Evolutionary conservation across 495 filamentous ascomycete species (phyloP).

Genomic region (Tuber aestivum): DNA sequence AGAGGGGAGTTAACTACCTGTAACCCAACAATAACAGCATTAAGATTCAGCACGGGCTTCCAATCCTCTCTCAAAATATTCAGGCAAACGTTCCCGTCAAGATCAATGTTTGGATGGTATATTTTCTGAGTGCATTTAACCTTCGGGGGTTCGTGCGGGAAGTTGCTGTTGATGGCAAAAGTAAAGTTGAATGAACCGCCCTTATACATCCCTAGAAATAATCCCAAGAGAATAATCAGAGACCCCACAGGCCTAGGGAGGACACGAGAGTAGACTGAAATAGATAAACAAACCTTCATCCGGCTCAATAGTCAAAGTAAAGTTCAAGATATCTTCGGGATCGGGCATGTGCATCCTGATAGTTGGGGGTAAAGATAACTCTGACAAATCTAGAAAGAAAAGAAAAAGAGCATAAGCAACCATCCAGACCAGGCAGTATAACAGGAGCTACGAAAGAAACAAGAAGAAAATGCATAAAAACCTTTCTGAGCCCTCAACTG

Average conservation of each 20-base stretch:
- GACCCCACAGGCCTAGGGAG: background rate
- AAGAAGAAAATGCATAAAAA: conserved; percentile 42
- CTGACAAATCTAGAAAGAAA: conserved; percentile 65
- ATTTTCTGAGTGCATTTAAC: conserved; percentile 98
- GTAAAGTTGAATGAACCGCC: conserved; percentile 81
- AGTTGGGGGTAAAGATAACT: conserved; percentile 80
- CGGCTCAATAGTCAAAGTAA: conserved; percentile 84
- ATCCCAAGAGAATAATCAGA: background rate
- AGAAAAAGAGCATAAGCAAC: background rate
- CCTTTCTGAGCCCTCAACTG: conserved; percentile 96
- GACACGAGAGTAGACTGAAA: background rate
- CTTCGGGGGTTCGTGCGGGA: conserved; percentile 96
- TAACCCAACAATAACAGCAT: conserved; percentile 91
- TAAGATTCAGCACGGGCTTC: conserved; percentile 95
- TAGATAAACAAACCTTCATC: conserved; percentile 60
- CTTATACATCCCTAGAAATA: conserved; percentile 69
- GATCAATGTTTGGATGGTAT: conserved; percentile 97
- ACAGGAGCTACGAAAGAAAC: background rate
- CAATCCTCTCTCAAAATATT: conserved; percentile 97
- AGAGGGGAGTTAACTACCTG: conserved; percentile 53
- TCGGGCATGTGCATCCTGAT: conserved; percentile 93
- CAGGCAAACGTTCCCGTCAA: conserved; percentile 94
- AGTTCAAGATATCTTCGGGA: conserved; percentile 94
- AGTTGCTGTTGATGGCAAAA: conserved; percentile 88
- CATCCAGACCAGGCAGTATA: background rate